Evolutionary conservation across 2,329 filamentous ascomycete species (phyloP), one percentile per base, ranked within the genome.

Genomic region (Penicillium sclerotigenum): DNA sequence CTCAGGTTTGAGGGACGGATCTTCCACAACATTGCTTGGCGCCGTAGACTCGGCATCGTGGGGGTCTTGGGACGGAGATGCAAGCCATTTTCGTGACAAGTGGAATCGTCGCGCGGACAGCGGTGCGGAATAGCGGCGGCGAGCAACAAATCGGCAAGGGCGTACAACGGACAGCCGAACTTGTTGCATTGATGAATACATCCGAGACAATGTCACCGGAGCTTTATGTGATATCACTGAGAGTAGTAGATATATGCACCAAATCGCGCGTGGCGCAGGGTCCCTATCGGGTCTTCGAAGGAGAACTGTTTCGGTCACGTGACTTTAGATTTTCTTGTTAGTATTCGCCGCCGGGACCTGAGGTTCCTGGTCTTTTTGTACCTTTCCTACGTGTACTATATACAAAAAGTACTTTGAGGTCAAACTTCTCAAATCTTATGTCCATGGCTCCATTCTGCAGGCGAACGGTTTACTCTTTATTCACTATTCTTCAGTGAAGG

Each of bases 121-220:
- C 41, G 60, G 59, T 45, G 63, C 65, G 54, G 71, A 66, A 66
- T 69, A 71, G 28, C 71, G 71, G 57, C 72, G 72, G 59, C 65
- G 71, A 52, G 71, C 71, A 59, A 74, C 63, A 56, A 73, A 65
- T 56, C 72, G 71, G 62, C 72, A 73, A 49, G 71, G 71, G 65
- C 68, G 71, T 54, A 64, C 68, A 57, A 70, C 52, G 46, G 66
- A 67, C 60, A 73, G 68, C 64, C 70, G 65, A 61, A 61, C 65
- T 58, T 65, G 68, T 62, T 70, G 72, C 69, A 77, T 75, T 71
- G 72, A 68, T 63, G 64, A 59, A 70, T 68, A 69, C 68, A 73
- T 72, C 66, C 67, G 65, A 65, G 67, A 64, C 63, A 59, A 47
- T 56, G 65, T 65, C 67, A 57, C 68, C 65, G 61, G 65, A 66